Evolutionary conservation across 352 stramenopile genomes (phyloP), one percentile per base, ranked within the genome.

Genomic region (Elongisporangium anandrum): DNA sequence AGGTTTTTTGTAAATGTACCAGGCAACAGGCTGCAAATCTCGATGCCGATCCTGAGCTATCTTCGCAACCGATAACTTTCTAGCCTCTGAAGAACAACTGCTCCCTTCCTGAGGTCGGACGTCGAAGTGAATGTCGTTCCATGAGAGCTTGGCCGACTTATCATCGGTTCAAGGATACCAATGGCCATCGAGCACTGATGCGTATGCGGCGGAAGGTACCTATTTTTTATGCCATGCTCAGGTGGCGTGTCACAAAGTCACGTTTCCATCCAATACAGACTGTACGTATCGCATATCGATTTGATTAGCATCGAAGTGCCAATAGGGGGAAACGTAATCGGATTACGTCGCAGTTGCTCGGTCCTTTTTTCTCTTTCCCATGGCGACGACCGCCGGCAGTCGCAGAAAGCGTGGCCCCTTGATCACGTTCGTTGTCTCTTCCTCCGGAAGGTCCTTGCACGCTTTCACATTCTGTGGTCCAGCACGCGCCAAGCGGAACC

Each of bases 401-500:
- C 26, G 34, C 13, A 12, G 34, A 17, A 45, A 45, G 9, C 34
- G 34, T 17, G 10, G 34, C 34, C 34, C 16, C 13, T 45, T 45
- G 34, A 45, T 45, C 17, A 12, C 10, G 34, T 45, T 12, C 7
- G 16, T 12, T 15, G 10, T 12, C 34, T 45, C 13, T 45, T 45
- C 34, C 12, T 45, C 34, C 34, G 34, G 17, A 45, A 45, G 8
- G 10, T 17, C 34, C 34, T 45, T 45, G 34, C 34, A 4, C 17
- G 34, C 34, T 45, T 45, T 45, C 34, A 45, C 3, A 45, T 7
- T 45, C 10, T 45, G 34, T 17, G 34, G 34, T 17, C 9, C 34
- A 45, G 34, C 9, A 17, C 34, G 34, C 34, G 34, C 64, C 26
- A 85, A 48, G 3, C 59, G 69, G 22, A 70, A 69, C 80, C 78